These are phyloP conservation scores for Alternaria alternata DNA, from an alignment of 2,329 filamentous ascomycete genomes.

Conservation along the genomic window DNA sequence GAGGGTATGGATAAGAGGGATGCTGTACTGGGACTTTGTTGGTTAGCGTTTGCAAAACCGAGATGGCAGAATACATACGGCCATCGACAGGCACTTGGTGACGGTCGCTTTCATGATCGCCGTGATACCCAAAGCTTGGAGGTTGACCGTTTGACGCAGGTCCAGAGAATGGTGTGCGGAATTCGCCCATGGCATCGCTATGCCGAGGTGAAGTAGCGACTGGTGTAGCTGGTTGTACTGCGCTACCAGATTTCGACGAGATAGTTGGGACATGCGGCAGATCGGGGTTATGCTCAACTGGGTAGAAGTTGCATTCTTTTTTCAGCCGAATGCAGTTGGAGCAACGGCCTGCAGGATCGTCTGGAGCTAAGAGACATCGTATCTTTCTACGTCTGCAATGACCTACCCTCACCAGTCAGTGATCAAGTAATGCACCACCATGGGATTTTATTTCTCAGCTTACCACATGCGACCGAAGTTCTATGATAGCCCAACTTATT, in stretches of 20 bases:
- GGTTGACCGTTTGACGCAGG: slow-evolving; percentile 21
- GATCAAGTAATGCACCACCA: not conserved
- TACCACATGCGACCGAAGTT: slow-evolving; percentile 94
- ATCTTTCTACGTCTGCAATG: slow-evolving; percentile 95
- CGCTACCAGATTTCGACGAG: slow-evolving; percentile 55
- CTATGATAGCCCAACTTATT: slow-evolving; percentile 97
- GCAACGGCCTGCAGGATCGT: slow-evolving; percentile 79
- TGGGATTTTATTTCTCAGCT: slow-evolving; percentile 55
- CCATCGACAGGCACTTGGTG: slow-evolving; percentile 33
- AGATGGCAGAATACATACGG: slow-evolving; percentile 30
- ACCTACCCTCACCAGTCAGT: slow-evolving; percentile 61
- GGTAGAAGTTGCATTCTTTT: slow-evolving; percentile 92
- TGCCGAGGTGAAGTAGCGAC: slow-evolving; percentile 59
- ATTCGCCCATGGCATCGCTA: slow-evolving; percentile 45
- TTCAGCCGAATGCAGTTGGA: slow-evolving; percentile 93
- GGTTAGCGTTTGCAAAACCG: slow-evolving; percentile 22
- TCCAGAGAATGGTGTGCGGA: slow-evolving; percentile 37
- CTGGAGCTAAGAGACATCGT: slow-evolving; percentile 79
- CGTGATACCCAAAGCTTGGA: slow-evolving; percentile 35
- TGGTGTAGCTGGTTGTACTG: slow-evolving; percentile 55
- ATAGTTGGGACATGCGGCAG: slow-evolving; percentile 57
- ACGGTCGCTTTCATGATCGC: slow-evolving; percentile 40
- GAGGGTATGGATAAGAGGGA: slow-evolving; percentile 44
- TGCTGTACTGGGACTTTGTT: slow-evolving; percentile 43
- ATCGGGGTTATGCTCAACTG: slow-evolving; percentile 77